phyloP scores from a whole-genome alignment of 192 early-diverging fungal species.

The Coemansia sp. region DNA sequence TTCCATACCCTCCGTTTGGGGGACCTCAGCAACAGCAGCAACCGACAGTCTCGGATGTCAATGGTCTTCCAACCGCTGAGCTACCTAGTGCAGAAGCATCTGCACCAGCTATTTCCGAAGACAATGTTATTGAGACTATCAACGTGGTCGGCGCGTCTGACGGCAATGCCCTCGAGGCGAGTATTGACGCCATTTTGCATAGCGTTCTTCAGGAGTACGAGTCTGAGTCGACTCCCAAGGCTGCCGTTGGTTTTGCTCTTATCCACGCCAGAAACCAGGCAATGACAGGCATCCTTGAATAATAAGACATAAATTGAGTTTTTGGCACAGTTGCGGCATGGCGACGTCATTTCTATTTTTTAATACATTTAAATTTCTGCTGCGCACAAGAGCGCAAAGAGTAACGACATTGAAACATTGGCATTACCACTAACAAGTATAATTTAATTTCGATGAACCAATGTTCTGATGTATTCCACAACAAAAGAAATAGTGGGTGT shows the following conservation, averaged over 20 bases:
- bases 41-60: neutral
- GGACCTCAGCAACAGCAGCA: slow-evolving; percentile 14
- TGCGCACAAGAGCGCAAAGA: no score
- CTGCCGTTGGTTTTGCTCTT: slow-evolving; percentile 49
- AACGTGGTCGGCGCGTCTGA: slow-evolving; percentile 29
- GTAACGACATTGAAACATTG: no score
- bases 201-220: slow-evolving; percentile 46
- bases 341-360: neutral
- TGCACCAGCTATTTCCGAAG: neutral
- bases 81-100: neutral
- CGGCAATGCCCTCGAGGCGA: slow-evolving; percentile 40
- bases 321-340: neutral
- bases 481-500: no score
- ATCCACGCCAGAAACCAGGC: slow-evolving; percentile 38
- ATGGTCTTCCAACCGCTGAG: neutral
- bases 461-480: no score
- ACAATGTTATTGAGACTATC: slow-evolving; percentile 27
- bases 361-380: neutral
- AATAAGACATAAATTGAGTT: neutral
- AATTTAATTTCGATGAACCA: no score
- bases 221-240: slow-evolving; percentile 46
- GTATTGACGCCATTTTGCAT: slow-evolving; percentile 48
- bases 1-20: slow-evolving; percentile 9
- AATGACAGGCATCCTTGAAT: neutral
- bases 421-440: no score